Conservation (phyloP, 2,329 filamentous ascomycete genomes). For the Ceratocystis cubensis region DNA sequence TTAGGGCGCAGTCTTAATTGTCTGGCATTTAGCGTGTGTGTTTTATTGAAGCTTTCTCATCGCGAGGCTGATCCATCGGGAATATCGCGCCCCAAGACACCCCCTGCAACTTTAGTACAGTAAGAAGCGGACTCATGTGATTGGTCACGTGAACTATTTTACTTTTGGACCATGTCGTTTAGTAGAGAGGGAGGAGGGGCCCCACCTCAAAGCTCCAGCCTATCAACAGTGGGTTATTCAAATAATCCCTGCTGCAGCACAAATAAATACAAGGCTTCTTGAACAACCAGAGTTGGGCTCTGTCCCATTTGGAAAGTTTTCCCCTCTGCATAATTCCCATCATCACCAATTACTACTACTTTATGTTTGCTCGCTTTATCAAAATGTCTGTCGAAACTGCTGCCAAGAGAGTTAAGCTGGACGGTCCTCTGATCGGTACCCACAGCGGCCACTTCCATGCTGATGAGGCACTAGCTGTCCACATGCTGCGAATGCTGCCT, state of each 20-base stretch:
- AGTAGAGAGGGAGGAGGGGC: background rate
- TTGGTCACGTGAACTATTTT: background rate
- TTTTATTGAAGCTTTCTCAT: slow-evolving; percentile 10
- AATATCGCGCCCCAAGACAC: slow-evolving; percentile 14
- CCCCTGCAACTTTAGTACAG: slow-evolving; percentile 3
- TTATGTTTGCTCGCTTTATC: slow-evolving; percentile 31
- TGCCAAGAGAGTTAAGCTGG: slow-evolving; percentile 73
- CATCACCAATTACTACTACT: background rate
- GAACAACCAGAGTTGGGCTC: background rate
- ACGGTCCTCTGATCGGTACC: slow-evolving; percentile 57
- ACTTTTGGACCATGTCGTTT: background rate
- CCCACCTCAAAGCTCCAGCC: slow-evolving; percentile 6
- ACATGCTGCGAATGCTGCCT: slow-evolving; percentile 84
- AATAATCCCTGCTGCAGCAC: slow-evolving; percentile 9
- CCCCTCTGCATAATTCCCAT: background rate
- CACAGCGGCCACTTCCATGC: slow-evolving; percentile 99
- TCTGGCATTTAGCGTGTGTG: background rate
- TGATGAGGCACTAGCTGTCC: slow-evolving; percentile 91
- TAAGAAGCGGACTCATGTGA: slow-evolving; percentile 1
- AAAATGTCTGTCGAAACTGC: slow-evolving; percentile 53
- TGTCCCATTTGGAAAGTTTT: background rate
- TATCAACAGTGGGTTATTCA: slow-evolving; percentile 11
- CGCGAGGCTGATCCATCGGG: slow-evolving; percentile 21
- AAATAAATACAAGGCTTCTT: background rate
- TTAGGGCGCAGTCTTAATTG: background rate